Base-by-base conservation (phyloP, 352 stramenopile species). In the Phytophthora agathidicida region DNA sequence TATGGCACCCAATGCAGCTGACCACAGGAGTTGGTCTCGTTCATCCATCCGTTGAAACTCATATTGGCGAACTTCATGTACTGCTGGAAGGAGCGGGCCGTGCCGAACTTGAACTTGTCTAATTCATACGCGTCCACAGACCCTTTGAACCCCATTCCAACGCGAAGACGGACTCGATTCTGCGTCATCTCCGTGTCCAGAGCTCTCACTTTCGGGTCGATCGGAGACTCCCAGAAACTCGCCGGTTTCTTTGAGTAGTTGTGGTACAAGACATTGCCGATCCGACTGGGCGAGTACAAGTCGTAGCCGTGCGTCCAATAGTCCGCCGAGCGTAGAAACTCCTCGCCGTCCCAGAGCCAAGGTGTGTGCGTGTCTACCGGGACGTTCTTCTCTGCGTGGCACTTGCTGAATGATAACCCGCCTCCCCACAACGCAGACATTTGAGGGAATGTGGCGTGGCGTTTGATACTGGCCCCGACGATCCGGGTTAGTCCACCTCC, bases 371-470 rank as follows among this genome's bases (percentile, higher is more conserved):
- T 74, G 44, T 92, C 83, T 24, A 92, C 71, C 3, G 57, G 72
- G 24, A 86, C 80, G 10, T 80, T 82, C 3, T 68, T 69, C 68
- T 92, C 83, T 4, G 83, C 80, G 59, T 92, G 83, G 52, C 83
- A 92, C 58, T 92, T 92, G 62, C 74, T 76, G 56, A 92, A 92
- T 26, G 75, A 89, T 9, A 92, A 73, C 3, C 83, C 83, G 1
- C 77, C 83, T 14, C 83, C 83, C 83, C 83, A 92, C 0, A 92
- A 55, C 22, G 80, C 80, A 13, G 49, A 62, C 39, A 93, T 48
- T 54, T 90, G 80, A 13, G 83, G 83, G 55, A 77, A 83, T 38
- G 82, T 85, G 44, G 83, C 75, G 44, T 56, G 65, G 26, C 60
- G 68, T 56, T 89, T 93, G 59, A 89, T 93, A 39, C 77, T 90